Evolutionary conservation across 495 filamentous ascomycete genomes (phyloP), one percentile per base, ranked within the genome.

Genomic region (Penicillium desertorum): DNA sequence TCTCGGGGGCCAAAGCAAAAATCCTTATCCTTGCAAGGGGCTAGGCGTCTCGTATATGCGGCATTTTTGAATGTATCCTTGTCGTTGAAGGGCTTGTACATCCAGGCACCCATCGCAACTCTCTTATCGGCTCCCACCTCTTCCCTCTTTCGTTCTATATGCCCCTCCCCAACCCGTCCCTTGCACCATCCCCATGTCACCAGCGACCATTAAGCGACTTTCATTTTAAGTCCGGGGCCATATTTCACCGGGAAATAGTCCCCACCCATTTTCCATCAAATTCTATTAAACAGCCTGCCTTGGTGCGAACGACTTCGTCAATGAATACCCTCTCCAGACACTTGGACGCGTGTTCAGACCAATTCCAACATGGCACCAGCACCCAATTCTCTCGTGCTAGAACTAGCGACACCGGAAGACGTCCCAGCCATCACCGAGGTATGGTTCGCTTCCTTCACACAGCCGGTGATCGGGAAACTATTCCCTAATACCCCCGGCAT

Each of bases 381-480:
- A 37, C 2, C 36, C 2, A 25, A 19, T 46, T 11, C 56, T 10
- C 46, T 70, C 3, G 12, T 37, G 7, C 52, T 71, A 11, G 57
- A 68, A 22, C 51, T 30, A 16, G 61, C 50, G 1, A 68, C 69
- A 1, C 10, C 59, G 14, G 67, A 72, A 17, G 67, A 72, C 32
- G 29, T 63, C 27, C 56, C 57, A 3, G 58, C 63, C 34, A 45
- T 68, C 0, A 61, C 55, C 0, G 57, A 62, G 1, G 29, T 72
- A 6, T 72, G 63, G 67, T 72, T 64, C 32, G 59, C 57, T 16
- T 60, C 60, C 47, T 72, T 72, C 52, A 56, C 60, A 66, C 54
- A 57, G 20, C 53, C 63, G 0, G 22, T 17, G 8, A 56, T 67
- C 30, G 41, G 47, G 12, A 41, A 44, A 19, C 32, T 68, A 4